These are phyloP conservation scores for Phaeosphaeriaceae sp. DNA, from an alignment of 2,329 filamentous ascomycete species.

Conservation along the genomic window DNA sequence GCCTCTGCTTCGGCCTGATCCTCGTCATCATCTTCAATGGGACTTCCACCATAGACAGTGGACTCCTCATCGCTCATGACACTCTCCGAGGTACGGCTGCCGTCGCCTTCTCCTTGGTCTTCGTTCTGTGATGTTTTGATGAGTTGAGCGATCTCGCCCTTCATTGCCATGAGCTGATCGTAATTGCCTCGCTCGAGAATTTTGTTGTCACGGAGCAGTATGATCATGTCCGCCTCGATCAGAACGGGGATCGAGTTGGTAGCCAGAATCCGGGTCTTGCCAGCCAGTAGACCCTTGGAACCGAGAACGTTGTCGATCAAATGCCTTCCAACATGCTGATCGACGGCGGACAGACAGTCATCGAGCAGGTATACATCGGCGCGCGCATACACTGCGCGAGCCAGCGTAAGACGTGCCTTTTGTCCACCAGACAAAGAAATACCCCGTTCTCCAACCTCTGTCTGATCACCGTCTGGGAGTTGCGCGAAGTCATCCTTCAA, in stretches of 20 bases:
- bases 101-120: conserved; percentile 52
- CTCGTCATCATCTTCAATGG: conserved; percentile 58
- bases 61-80: conserved; percentile 74
- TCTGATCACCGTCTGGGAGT: conserved; percentile 94
- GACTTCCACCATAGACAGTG: conserved; percentile 60
- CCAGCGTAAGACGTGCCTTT: conserved; percentile 90
- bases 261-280: conserved; percentile 90
- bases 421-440: conserved; percentile 96
- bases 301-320: conserved; percentile 95
- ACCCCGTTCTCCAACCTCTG: conserved; percentile 93
- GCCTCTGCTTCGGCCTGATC: conserved; percentile 63
- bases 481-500: conserved; percentile 88
- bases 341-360: conserved; percentile 94
- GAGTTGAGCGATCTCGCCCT: conserved; percentile 84
- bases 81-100: conserved; percentile 57
- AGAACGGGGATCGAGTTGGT: conserved; percentile 95
- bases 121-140: conserved; percentile 75
- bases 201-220: conserved; percentile 80
- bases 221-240: conserved; percentile 87
- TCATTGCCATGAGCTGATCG: conserved; percentile 89
- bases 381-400: conserved; percentile 92
- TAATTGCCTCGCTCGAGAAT: conserved; percentile 91
- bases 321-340: conserved; percentile 94
- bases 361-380: conserved; percentile 97
- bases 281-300: conserved; percentile 77